Evolutionary conservation across 1,284 basidiomycete genomes (phyloP), one percentile per base, ranked within the genome.

Genomic region (Trichosporon sp.): DNA sequence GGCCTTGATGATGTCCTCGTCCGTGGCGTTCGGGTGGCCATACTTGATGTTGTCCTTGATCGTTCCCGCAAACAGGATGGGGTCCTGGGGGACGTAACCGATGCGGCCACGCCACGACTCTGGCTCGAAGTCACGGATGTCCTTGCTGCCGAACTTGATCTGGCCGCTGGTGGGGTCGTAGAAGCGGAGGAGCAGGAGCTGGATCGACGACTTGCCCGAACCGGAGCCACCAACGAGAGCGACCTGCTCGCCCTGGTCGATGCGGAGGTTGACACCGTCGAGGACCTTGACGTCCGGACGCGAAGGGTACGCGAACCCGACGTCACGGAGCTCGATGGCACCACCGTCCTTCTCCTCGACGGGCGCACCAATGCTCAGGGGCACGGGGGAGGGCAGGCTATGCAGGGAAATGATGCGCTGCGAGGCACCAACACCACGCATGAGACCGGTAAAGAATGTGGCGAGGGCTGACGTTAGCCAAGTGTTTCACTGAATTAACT

Each of bases 281-380:
- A 97, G 87, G 53, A 98, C 92, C 44, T 88, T 89, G 2, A 95
- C 90, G 62, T 89, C 87, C 0, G 92, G 92, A 32, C 96, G 90
- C 1, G 93, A 91, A 0, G 96, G 96, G 79, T 99, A 99, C 76
- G 86, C 90, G 85, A 98, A 98, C 64, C 88, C 87, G 76, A 98
- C 87, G 74, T 92, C 83, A 38, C 68, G 68, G 18, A 69, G 62
- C 8, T 85, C 85, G 76, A 98, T 92, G 75, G 91, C 86, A 29
- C 96, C 95, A 1, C 86, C 65, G 34, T 74, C 65, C 15, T 71
- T 65, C 34, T 72, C 70, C 15, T 75, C 67, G 1, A 82, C 74
- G 1, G 74, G 74, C 44, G 73, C 73, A 34, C 81, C 81, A 31
- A 77, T 75, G 0, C 77, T 77, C 0, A 82, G 72, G 0, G 80